Conservation (phyloP, 2,329 filamentous ascomycete genomes). For the Cercospora citrullina region DNA sequence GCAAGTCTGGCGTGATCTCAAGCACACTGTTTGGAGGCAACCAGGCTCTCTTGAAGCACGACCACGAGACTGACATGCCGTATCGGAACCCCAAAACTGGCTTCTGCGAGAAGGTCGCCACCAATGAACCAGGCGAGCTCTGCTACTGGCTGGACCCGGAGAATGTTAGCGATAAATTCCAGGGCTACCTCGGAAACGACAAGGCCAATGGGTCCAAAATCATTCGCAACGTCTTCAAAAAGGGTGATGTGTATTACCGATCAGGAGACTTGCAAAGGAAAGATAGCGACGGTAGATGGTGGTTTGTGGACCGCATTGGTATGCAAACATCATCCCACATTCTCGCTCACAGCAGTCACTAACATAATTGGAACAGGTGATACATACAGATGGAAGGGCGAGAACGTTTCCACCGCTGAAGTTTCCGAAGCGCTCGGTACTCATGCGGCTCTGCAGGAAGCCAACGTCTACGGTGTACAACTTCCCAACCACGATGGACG, state of each 20-base stretch:
- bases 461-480: slow-evolving; percentile 82
- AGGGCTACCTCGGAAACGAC: slow-evolving; percentile 77
- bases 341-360: not conserved
- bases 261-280: slow-evolving; percentile 78
- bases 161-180: slow-evolving; percentile 66
- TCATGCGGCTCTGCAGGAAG: slow-evolving; percentile 68
- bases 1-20: slow-evolving; percentile 66
- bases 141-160: slow-evolving; percentile 67
- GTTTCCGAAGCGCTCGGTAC: slow-evolving; percentile 72
- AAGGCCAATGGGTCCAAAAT: slow-evolving; percentile 73
- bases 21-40: slow-evolving; percentile 54
- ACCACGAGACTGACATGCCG: slow-evolving; percentile 69
- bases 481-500: slow-evolving; percentile 80
- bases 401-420: slow-evolving; percentile 54
- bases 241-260: slow-evolving; percentile 80
- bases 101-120: slow-evolving; percentile 61
- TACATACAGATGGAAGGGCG: slow-evolving; percentile 75
- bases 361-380: slow-evolving; percentile 51
- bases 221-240: slow-evolving; percentile 68
- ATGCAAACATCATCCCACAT: not conserved
- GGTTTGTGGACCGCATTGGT: slow-evolving; percentile 73
- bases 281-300: slow-evolving; percentile 69
- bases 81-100: slow-evolving; percentile 67
- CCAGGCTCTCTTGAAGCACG: slow-evolving; percentile 65
- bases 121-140: slow-evolving; percentile 71